Base-by-base conservation (phyloP, 305 asterid species). In the Fraxinus sp. region DNA sequence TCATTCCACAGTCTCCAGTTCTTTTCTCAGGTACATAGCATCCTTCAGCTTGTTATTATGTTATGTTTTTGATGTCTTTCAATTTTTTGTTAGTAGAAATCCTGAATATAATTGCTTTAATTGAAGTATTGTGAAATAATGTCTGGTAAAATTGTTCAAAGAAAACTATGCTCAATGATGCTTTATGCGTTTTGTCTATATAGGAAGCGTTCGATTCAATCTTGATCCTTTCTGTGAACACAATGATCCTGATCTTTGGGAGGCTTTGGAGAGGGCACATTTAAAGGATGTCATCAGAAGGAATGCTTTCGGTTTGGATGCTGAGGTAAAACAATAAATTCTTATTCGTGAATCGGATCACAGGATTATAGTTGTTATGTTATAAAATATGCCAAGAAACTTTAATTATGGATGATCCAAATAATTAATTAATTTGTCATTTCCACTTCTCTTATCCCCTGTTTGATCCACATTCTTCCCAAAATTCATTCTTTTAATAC, bases 1-100 rank as follows among this genome's bases (percentile, higher is more conserved):
- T 96, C 82, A 94, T 96, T 87, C 99, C 99, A 7, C 99, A 96
- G 79, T 90, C 98, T 7, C 99, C 99, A 9, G 98, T 96, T 86
- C 93, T 94, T 81, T 96, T 93, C 90, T 96, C 98, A 79, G 98
- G 99, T 95, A 86, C 73, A 71, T 64, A 35, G 76, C 68, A 20
- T 84, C 80, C 81, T 80, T 68, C 71, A 7, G 64, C 77, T 33
- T 66, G 76, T 32, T 81, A 28, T 72, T 75, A 77, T 39, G 5
- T 57, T 37, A 32, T 7, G 13, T 55, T 41, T 35, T 20, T 2
- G 1, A 52, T 57, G 68, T 57, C 3, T 57, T 20, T 18, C 68
- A 57, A 7, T 57, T 57, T 57, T 57, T 57, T 18, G 68, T 55
- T 55, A 1, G 24, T 55, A n/a, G 68, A 57, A 4, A 57, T 18